Conservation (phyloP, 2,329 filamentous ascomycete species). For the Sclerotinia glacialis region DNA sequence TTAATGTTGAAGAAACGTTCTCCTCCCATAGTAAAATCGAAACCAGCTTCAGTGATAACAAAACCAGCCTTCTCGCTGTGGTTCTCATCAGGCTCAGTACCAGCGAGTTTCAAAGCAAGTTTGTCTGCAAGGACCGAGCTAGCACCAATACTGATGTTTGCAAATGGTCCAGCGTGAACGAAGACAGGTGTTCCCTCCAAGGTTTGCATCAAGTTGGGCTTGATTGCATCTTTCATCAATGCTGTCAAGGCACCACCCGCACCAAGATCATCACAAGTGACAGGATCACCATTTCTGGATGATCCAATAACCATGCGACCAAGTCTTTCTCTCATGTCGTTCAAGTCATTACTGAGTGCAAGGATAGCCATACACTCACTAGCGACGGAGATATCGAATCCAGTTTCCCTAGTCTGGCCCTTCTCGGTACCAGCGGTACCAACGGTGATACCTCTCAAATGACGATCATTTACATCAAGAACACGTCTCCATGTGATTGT, state of each 20-base stretch:
- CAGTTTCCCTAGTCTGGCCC: slow-evolving; percentile 81
- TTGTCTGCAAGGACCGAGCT: slow-evolving; percentile 94
- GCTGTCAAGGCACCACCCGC: slow-evolving; percentile 88
- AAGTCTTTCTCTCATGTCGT: slow-evolving; percentile 87
- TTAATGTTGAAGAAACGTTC: slow-evolving; percentile 99
- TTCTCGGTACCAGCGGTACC: slow-evolving; percentile 89
- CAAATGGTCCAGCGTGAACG: slow-evolving; percentile 95
- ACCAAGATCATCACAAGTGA: slow-evolving; percentile 95
- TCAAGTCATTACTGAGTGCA: slow-evolving; percentile 81
- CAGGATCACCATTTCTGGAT: slow-evolving; percentile 79
- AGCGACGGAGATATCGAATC: slow-evolving; percentile 96
- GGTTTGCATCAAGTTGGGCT: slow-evolving; percentile 98
- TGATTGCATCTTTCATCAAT: slow-evolving; percentile 97
- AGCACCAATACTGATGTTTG: slow-evolving; percentile 97
- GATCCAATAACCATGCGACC: slow-evolving; percentile 94
- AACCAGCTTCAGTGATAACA: slow-evolving; percentile 94
- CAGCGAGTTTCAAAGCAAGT: slow-evolving; percentile 90
- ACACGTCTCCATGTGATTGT: slow-evolving; percentile 98
- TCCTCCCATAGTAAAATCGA: slow-evolving; percentile 99
- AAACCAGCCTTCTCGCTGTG: slow-evolving; percentile 81
- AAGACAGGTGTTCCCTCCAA: slow-evolving; percentile 96
- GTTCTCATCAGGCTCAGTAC: slow-evolving; percentile 89
- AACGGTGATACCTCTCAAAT: slow-evolving; percentile 84
- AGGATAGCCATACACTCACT: slow-evolving; percentile 99
- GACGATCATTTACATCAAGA: slow-evolving; percentile 93